These are phyloP conservation scores for Dicorynia guianensis DNA, from an alignment of 306 rosid genomes.

Conservation along the genomic window DNA sequence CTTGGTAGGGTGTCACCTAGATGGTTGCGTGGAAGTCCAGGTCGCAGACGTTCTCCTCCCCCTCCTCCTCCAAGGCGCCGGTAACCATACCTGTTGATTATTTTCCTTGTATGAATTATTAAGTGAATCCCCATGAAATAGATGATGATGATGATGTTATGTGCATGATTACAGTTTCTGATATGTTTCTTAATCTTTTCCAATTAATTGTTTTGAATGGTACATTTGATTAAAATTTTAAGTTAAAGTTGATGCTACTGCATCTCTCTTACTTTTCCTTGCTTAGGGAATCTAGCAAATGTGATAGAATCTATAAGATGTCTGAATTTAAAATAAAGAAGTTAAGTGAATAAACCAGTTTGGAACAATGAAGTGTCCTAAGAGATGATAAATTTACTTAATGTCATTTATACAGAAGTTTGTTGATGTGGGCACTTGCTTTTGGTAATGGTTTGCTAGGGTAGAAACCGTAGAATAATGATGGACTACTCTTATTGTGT, in stretches of 20 bases:
- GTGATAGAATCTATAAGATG: not conserved
- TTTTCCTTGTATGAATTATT: not conserved
- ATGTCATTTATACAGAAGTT: no score
- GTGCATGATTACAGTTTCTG: not conserved
- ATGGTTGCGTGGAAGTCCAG: slow-evolving; percentile 90
- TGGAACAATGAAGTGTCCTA: not conserved
- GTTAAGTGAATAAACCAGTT: not conserved
- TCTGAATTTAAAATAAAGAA: not conserved
- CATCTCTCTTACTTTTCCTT: not conserved
- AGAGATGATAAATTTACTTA: no score
- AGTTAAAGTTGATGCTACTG: not conserved
- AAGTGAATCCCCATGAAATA: not conserved
- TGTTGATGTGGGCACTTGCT: no score
- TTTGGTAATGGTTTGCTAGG: no score
- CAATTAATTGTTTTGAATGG: not conserved
- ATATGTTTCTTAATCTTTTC: not conserved
- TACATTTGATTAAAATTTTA: not conserved
- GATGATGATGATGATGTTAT: not conserved
- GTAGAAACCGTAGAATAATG: no score
- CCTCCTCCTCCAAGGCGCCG: slow-evolving; percentile 82
- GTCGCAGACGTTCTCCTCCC: slow-evolving; percentile 90
- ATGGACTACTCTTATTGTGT: not conserved
- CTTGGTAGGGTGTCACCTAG: slow-evolving; percentile 66
- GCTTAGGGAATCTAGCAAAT: not conserved
- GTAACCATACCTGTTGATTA: slow-evolving; percentile 47